phyloP scores from a whole-genome alignment of 2,329 filamentous ascomycete genomes.

The Fusarium clavum region DNA sequence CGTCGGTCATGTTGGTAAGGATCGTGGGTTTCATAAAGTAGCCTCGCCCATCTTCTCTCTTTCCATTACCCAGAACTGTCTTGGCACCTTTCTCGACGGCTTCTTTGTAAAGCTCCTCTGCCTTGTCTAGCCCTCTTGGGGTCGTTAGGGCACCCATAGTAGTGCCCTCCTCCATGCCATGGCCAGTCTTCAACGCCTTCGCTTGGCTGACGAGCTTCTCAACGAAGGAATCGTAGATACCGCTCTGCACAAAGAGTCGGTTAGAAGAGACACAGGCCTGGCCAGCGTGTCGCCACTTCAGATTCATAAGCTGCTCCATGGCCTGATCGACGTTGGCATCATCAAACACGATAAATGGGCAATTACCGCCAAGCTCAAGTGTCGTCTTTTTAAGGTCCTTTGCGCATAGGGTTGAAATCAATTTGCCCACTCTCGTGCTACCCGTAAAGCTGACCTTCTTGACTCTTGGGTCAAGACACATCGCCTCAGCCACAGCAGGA shows the following conservation, averaged over 20 bases:
- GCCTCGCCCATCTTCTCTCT: not conserved
- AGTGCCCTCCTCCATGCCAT: not conserved
- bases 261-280: slow-evolving; percentile 60
- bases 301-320: not conserved
- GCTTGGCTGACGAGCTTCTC: fast-evolving
- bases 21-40: not conserved
- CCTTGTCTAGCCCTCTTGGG: not conserved
- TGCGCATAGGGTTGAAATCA: slow-evolving; percentile 69
- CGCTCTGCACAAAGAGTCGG: not conserved
- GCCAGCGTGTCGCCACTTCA: slow-evolving; percentile 75
- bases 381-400: slow-evolving; percentile 74
- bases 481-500: slow-evolving; percentile 56
- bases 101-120: not conserved
- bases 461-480: slow-evolving; percentile 58
- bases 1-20: not conserved
- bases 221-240: not conserved
- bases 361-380: slow-evolving; percentile 78
- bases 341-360: slow-evolving; percentile 72
- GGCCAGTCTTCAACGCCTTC: not conserved
- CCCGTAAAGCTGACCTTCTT: slow-evolving; percentile 83
- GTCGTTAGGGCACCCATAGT: not conserved
- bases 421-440: slow-evolving; percentile 74
- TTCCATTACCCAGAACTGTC: not conserved
- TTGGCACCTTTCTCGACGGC: not conserved
- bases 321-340: slow-evolving; percentile 63